A percentile compares a stretch with the other conserved stretches of the same genome.
phyloP scores from a whole-genome alignment of 345 rosid species.

The Lepidium sativum region DNA sequence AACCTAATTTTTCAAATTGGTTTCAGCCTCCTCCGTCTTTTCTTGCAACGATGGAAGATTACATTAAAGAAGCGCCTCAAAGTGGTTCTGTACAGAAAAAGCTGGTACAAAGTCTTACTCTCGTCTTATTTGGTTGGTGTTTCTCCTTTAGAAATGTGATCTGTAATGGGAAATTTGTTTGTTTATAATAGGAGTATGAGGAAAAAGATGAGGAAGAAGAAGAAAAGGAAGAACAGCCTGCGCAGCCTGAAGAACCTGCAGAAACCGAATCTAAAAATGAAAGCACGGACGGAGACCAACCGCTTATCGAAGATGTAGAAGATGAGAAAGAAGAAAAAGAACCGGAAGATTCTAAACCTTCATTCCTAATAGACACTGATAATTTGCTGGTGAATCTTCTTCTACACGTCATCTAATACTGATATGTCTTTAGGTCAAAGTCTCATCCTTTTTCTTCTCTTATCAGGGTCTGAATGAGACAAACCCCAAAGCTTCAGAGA shows the following conservation, averaged over 20 bases:
- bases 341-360: slow-evolving; percentile 16
- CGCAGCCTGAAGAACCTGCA: slow-evolving; percentile 14
- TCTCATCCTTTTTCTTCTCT: background rate
- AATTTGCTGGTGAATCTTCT: slow-evolving; percentile 37
- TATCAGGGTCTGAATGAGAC: slow-evolving; percentile 67
- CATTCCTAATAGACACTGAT: slow-evolving; percentile 24
- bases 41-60: slow-evolving; percentile 95
- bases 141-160: background rate
- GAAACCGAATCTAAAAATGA: slow-evolving; percentile 9
- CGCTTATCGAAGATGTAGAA: slow-evolving; percentile 19
- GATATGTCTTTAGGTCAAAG: background rate
- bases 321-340: background rate
- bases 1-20: background rate
- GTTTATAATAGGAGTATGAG: slow-evolving; percentile 14
- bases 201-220: slow-evolving; percentile 1
- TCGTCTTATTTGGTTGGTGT: background rate
- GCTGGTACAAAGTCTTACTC: slow-evolving; percentile 42
- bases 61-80: slow-evolving; percentile 74
- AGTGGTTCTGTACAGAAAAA: slow-evolving; percentile 53
- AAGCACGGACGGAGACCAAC: slow-evolving; percentile 5
- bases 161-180: background rate
- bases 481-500: slow-evolving; percentile 56
- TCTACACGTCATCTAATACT: slow-evolving; percentile 39
- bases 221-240: background rate
- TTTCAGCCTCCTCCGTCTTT: slow-evolving; percentile 73